Evolutionary conservation across 2,329 filamentous ascomycete species (phyloP).

Genomic region (Fonsecaea multimorphosa): DNA sequence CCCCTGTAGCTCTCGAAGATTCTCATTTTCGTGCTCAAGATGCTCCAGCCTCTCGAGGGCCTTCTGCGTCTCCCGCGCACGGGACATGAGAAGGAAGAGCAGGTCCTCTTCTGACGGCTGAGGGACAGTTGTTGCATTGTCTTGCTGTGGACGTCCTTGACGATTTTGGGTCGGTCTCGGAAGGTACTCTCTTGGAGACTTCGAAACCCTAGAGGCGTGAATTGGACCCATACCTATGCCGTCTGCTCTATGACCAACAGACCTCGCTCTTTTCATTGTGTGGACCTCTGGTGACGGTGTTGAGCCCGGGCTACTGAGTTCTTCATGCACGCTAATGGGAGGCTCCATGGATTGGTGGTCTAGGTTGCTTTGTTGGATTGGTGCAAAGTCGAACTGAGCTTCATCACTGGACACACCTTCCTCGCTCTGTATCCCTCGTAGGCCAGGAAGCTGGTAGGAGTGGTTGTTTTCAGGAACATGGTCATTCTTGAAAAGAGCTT

Average conservation of each 20-base stretch:
- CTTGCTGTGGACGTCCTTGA: not conserved
- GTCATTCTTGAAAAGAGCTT: not conserved
- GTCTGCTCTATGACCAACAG: not conserved
- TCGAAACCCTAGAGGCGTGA: slow-evolving; percentile 4
- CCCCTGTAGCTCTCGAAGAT: slow-evolving; percentile 13
- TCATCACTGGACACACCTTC: not conserved
- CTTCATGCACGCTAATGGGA: not conserved
- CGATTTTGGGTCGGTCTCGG: not conserved
- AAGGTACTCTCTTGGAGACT: slow-evolving; percentile 1
- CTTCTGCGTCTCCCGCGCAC: slow-evolving; percentile 19
- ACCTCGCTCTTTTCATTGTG: not conserved
- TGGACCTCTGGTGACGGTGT: not conserved
- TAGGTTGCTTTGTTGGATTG: not conserved
- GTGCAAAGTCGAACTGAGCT: slow-evolving; percentile 4
- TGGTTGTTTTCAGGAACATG: not conserved
- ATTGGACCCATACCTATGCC: not conserved
- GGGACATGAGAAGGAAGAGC: slow-evolving; percentile 34
- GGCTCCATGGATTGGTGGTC: not conserved
- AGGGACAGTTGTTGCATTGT: not conserved
- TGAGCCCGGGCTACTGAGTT: not conserved
- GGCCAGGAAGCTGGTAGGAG: not conserved
- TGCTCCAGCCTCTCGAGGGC: slow-evolving; percentile 14
- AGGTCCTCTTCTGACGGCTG: slow-evolving; percentile 36
- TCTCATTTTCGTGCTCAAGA: slow-evolving; percentile 25
- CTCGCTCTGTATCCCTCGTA: not conserved